phyloP scores from a whole-genome alignment of 192 early-diverging fungal species.

The Gigaspora rosea region DNA sequence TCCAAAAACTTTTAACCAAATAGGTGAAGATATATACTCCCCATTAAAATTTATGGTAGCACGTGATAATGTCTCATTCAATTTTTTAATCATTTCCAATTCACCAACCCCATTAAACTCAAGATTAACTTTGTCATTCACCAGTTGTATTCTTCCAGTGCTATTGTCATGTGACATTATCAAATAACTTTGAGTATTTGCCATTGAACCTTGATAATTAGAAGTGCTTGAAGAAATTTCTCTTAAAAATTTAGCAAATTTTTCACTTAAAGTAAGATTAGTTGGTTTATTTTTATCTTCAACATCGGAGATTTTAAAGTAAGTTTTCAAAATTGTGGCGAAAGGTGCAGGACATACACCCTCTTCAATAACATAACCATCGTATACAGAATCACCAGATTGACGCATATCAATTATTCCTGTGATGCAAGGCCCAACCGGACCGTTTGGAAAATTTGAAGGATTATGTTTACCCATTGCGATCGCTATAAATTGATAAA shows the following conservation, averaged over 20 bases:
- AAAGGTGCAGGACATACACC: constrained; percentile 42
- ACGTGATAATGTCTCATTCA: constrained; percentile 36
- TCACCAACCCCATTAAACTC: constrained; percentile 40
- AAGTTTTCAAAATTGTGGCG: constrained; percentile 21
- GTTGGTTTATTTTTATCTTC: constrained; percentile 27
- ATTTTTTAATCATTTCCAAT: constrained; percentile 32
- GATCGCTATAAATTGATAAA: constrained; percentile 32
- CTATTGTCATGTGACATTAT: constrained; percentile 55
- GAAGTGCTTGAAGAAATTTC: constrained; percentile 35
- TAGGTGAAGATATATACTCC: constrained; percentile 43
- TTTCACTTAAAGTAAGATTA: constrained; percentile 35
- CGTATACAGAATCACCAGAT: constrained; percentile 36
- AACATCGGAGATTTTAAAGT: constrained; percentile 28
- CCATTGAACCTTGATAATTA: constrained; percentile 42
- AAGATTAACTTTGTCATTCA: constrained; percentile 42
- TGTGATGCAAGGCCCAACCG: constrained; percentile 47
- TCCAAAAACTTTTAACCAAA: constrained; percentile 27
- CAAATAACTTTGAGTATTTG: constrained; percentile 48
- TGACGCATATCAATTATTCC: constrained; percentile 48
- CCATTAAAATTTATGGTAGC: constrained; percentile 35
- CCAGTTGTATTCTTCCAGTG: constrained; percentile 39
- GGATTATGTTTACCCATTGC: constrained; percentile 41
- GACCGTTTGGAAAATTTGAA: constrained; percentile 2
- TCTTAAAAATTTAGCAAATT: constrained; percentile 33
- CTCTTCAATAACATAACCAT: constrained; percentile 52